A percentile compares a stretch with the other conserved stretches of the same genome.
phyloP scores from a whole-genome alignment of 768 basidiomycete species.

The Serendipita sp. region DNA sequence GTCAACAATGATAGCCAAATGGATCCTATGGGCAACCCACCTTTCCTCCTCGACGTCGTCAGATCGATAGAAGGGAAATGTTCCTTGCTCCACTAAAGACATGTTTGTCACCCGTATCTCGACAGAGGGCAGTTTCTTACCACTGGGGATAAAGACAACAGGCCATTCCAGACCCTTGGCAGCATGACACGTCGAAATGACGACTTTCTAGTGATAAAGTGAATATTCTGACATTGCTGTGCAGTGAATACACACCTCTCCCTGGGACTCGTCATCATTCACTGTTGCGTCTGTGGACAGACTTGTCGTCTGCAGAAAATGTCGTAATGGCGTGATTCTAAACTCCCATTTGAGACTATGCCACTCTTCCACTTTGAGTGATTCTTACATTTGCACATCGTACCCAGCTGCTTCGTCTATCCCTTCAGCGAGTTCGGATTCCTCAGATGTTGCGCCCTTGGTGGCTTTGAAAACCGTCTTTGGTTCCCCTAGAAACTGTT shows the following conservation, averaged over 20 bases:
- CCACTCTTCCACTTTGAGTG: neutral
- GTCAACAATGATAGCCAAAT: neutral
- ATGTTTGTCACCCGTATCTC: constrained; percentile 5
- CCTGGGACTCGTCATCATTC: constrained; percentile 34
- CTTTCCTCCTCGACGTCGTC: constrained; percentile 73
- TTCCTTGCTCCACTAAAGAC: constrained; percentile 49
- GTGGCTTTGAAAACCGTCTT: no score
- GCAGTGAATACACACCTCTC: constrained; percentile 10
- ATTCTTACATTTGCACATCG: no score
- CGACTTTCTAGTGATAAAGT: constrained; percentile 60
- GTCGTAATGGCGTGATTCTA: constrained; percentile 45
- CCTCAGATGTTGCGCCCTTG: no score
- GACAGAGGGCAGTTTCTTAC: constrained; percentile 21
- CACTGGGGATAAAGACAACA: constrained; percentile 64
- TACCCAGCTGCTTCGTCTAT: no score
- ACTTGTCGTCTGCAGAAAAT: constrained; percentile 68
- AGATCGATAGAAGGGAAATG: constrained; percentile 58
- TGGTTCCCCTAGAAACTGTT: no score
- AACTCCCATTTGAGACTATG: neutral
- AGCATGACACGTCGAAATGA: constrained; percentile 72
- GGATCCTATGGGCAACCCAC: constrained; percentile 22
- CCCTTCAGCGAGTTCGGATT: no score
- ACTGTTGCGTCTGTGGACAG: constrained; percentile 65
- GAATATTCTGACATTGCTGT: neutral
- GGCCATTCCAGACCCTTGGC: constrained; percentile 92